Conservation (phyloP, 139 green algal species). For the Pycnococcus provasolii region DNA sequence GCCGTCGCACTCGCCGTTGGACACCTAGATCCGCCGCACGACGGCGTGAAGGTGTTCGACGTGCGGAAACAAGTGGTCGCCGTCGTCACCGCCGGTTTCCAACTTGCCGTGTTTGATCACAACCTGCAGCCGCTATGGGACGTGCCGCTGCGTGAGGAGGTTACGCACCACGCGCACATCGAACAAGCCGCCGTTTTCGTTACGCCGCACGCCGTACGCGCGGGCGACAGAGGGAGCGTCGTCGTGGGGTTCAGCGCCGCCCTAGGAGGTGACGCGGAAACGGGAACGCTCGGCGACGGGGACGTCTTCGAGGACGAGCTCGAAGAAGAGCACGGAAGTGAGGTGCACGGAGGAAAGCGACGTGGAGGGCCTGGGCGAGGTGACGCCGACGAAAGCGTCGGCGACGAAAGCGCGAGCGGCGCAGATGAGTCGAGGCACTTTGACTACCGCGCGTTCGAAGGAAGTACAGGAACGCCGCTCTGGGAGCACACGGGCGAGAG, state of each 20-base stretch:
- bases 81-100: constrained; percentile 65
- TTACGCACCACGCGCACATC: constrained; percentile 47
- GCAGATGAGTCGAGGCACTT: constrained; percentile 59
- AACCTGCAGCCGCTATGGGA: constrained; percentile 87
- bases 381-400: not conserved
- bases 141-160: constrained; percentile 36
- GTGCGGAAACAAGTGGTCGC: constrained; percentile 62
- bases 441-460: constrained; percentile 79
- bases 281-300: constrained; percentile 14
- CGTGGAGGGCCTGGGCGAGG: not conserved
- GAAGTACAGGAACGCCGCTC: constrained; percentile 42
- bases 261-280: constrained; percentile 7
- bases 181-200: constrained; percentile 67
- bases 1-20: constrained; percentile 61
- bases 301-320: constrained; percentile 38
- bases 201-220: constrained; percentile 44
- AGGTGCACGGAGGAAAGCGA: constrained; percentile 1
- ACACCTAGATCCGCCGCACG: constrained; percentile 50
- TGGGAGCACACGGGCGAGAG: constrained; percentile 55
- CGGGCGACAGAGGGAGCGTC: constrained; percentile 61
- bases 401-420: not conserved
- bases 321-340: constrained; percentile 21
- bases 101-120: constrained; percentile 84
- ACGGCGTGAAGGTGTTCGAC: not conserved
- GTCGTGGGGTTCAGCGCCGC: constrained; percentile 54